Evolutionary conservation across 108 stramenopile species (phyloP), one percentile per base, ranked within the genome.

Genomic region (Fragilaria radians): DNA sequence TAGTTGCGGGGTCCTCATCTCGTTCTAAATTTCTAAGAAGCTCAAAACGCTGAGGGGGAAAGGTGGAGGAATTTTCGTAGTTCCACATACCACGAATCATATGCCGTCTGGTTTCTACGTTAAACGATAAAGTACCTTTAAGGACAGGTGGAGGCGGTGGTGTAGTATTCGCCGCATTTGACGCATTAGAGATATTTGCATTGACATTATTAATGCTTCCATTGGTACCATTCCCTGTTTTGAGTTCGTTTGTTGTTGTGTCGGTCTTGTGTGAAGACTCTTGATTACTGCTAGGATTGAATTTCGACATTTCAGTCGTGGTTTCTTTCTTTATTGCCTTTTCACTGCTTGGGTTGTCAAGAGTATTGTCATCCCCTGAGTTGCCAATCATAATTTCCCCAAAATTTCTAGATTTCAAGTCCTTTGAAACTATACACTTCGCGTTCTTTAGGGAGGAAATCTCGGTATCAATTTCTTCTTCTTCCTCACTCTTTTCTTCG

Each of bases 31-130:
- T 84, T 1, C 91, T 77, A n/a, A 76, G 28, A 24, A 93, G 69
- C 48, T 93, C 86, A 70, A 93, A 93, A 29, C 84, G 72, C 57
- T 88, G 86, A 5, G 87, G 80, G 23, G 78, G 70, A 59, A 82
- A 69, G n/a, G 62, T 60, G 23, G 58, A 65, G 24, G 75, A 71
- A 62, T 80, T 76, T 62, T 87, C 91, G 56, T 76, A 93, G 34
- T 88, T 89, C 91, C 91, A 93, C 66, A 71, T 89, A 7, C 91
- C 91, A 22, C 85, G 83, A 57, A 93, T 89, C 28, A 82, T 54
- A 50, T 93, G 91, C 9, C 86, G 80, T 11, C 88, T 72, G n/a
- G 63, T 28, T 52, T 76, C 73, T 30, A 74, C 62, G 26, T 80
- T 76, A 63, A 83, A 93, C n/a, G 84, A 86, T 27, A 89, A 75